Base-by-base conservation (phyloP, 2,329 filamentous ascomycete species). In the Monosporascus sp. region DNA sequence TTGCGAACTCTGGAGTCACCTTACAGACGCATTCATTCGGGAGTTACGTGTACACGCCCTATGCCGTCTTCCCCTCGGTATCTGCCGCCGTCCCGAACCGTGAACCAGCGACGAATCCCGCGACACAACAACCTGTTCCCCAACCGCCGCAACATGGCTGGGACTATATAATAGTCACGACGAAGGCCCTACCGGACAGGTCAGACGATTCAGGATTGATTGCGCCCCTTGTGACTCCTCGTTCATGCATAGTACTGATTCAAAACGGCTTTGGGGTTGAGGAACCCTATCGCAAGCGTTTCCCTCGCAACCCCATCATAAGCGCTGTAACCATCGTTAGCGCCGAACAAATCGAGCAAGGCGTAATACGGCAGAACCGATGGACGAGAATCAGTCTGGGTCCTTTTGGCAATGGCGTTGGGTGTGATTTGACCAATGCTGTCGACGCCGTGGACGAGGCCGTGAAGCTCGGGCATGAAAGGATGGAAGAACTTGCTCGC, bases 181-280 rank as follows among this genome's bases (percentile, higher is more conserved):
- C 86, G 20, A 89, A 89, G 68, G 85, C 85, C 0, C 74, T 89
- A 9, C 85, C 86, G 0, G 85, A 88, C 65, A 69, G 74, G 15
- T 76, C 81, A 22, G 81, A 83, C 63, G 85, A 87, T 62, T 80
- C 83, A 2, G 75, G 72, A 24, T 77, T 84, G 51, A 77, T 88
- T 48, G 78, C 81, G 39, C 82, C 83, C 1, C 72, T 88, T 3
- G 79, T 89, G 17, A 70, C 73, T 0, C 67, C 75, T 2, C 65
- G 67, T 37, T 81, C 83, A 1, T 78, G 77, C 46, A 81, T 89
- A 56, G 82, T 88, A 15, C 74, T 88, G 50, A 85, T 88, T 57
- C 86, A 88, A 67, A 88, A 88, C 65, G 86, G 86, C 22, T 75
- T 88, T 18, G 85, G 85, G n/a, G 83, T 88, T 18, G 86, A 89